These are phyloP conservation scores for Spergularia bocconei DNA, from an alignment of 148 eudicot species.

Conservation along the genomic window DNA sequence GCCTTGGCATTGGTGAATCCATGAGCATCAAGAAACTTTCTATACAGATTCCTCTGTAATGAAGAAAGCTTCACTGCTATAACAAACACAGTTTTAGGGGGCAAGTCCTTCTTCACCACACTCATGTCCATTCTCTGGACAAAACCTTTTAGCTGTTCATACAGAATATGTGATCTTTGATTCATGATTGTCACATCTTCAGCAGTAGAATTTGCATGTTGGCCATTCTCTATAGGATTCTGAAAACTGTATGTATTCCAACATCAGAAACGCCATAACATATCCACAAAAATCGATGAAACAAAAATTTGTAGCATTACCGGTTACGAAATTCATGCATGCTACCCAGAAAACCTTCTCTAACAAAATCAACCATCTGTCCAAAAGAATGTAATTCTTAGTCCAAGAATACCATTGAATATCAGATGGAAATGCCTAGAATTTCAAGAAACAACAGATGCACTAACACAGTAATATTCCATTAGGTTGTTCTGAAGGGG, in stretches of 20 bases:
- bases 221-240: conserved; percentile 93
- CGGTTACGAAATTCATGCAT: conserved; percentile 96
- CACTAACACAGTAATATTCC: conserved; percentile 96
- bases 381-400: not conserved
- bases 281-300: not conserved
- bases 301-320: conserved; percentile 34
- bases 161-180: conserved; percentile 90
- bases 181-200: conserved; percentile 95
- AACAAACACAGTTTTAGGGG: conserved; percentile 93
- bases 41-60: conserved; percentile 72
- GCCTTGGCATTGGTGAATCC: conserved; percentile 59
- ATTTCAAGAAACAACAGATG: conserved; percentile 4
- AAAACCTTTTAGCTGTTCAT: conserved; percentile 93
- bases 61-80: conserved; percentile 89
- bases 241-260: conserved; percentile 59
- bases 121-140: conserved; percentile 98
- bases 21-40: conserved; percentile 83
- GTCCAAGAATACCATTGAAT: not conserved
- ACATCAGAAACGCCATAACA: conserved; percentile 20
- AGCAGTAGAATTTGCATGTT: conserved; percentile 86
- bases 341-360: conserved; percentile 97
- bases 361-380: conserved; percentile 99
- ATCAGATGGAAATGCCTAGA: not conserved
- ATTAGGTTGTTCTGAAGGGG: conserved; percentile 99
- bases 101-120: conserved; percentile 92